Base-by-base conservation (phyloP, 345 rosid genomes). In the Lepidium africanum region DNA sequence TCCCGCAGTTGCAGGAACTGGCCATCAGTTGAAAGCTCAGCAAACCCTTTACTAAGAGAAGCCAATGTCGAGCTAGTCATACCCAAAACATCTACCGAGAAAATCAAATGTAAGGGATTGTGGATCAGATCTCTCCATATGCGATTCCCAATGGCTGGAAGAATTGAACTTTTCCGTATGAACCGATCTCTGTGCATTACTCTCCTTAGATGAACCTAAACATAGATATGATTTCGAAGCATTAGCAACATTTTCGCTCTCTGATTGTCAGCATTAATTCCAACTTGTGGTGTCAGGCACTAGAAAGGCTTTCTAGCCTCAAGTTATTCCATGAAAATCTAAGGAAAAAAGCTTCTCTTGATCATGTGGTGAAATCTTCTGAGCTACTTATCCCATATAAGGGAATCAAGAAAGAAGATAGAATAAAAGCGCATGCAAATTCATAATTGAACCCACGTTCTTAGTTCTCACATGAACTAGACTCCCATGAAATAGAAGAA, bases 11-110 rank as follows among this genome's bases (percentile, higher is more conserved):
- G 96, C 76, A 89, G 77, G 80, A 91, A 94, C 63, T 87, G 96
- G 42, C 95, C 97, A 81, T 94, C 99, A 57, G 97, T 89, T 51
- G 99, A 94, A 74, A 94, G 96, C 84, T 87, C 93, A 1, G 99
- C 99, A 75, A 94, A 91, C 50, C 99, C 99, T 81, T 83, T 91
- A 83, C 99, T 81, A 54, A 94, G 84, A 75, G 99, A 91, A 64
- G 99, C 87, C 87, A 94, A 61, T 49, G 99, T 91, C 47, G 97
- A 94, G 83, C 99, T 91, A 66, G 99, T 86, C 97, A 94, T 91
- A 23, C 99, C 99, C 78, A 94, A 89, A 43, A 94, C 96, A 81
- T 94, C 96, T 16, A 94, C 88, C 43, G 99, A 94, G 83, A 91
- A 91, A 62, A 94, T 68, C 68, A 94, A 78, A 78, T 91, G 97